phyloP scores from a whole-genome alignment of 108 stramenopile species.

The Heterococcus sp. region DNA sequence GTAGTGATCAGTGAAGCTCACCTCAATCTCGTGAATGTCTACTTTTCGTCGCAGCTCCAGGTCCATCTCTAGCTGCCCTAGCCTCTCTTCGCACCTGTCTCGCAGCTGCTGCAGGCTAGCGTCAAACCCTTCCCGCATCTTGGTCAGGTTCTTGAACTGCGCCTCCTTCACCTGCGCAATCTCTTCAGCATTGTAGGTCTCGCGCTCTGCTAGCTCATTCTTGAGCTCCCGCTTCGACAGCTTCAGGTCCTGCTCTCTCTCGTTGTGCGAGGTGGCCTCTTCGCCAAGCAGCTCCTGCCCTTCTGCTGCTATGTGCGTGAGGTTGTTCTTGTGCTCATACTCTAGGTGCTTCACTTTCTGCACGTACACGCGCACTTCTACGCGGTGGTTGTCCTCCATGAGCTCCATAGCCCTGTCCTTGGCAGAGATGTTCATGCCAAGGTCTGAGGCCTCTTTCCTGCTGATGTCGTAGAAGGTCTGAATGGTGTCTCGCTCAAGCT shows the following conservation, averaged over 20 bases:
- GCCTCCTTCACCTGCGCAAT: slow-evolving; percentile 47
- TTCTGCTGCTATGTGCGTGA: slow-evolving; percentile 50
- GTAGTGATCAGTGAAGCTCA: not conserved
- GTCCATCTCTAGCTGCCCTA: slow-evolving; percentile 30
- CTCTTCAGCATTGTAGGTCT: slow-evolving; percentile 51
- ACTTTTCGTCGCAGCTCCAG: slow-evolving; percentile 56
- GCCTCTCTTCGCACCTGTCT: slow-evolving; percentile 46
- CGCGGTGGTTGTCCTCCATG: slow-evolving; percentile 50
- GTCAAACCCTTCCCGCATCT: slow-evolving; percentile 58
- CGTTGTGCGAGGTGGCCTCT: slow-evolving; percentile 11
- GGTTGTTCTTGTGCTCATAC: slow-evolving; percentile 68
- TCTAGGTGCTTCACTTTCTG: slow-evolving; percentile 71
- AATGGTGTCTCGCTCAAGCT: slow-evolving; percentile 65
- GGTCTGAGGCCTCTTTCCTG: slow-evolving; percentile 52
- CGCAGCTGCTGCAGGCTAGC: slow-evolving; percentile 47
- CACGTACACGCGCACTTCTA: slow-evolving; percentile 60
- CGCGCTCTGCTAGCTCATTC: slow-evolving; percentile 39
- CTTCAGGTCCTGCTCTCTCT: slow-evolving; percentile 35
- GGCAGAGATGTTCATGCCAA: slow-evolving; percentile 55
- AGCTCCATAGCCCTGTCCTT: slow-evolving; percentile 70
- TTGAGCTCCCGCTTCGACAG: slow-evolving; percentile 48
- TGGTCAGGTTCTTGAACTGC: slow-evolving; percentile 53
- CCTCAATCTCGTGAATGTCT: slow-evolving; percentile 67
- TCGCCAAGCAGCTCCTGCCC: slow-evolving; percentile 7
- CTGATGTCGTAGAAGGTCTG: slow-evolving; percentile 67